These are phyloP conservation scores for Penicillium simplicissimum DNA, from an alignment of 495 filamentous ascomycete species.

Conservation along the genomic window DNA sequence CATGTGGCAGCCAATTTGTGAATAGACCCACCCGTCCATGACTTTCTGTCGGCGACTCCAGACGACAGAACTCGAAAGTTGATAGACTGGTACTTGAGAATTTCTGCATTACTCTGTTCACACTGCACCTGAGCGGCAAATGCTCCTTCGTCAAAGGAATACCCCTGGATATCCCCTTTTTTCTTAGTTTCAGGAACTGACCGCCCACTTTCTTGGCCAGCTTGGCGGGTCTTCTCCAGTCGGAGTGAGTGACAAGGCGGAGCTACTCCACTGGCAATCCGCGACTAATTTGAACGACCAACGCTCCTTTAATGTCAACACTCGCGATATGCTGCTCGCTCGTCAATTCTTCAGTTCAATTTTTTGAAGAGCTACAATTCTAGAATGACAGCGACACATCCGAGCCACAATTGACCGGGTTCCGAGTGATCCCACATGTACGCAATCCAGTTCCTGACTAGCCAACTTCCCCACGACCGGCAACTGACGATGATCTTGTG, in stretches of 20 bases:
- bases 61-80: neutral
- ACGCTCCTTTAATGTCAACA: slow-evolving; percentile 34
- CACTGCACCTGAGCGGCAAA: neutral
- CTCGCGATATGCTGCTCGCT: slow-evolving; percentile 7
- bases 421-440: slow-evolving; percentile 27
- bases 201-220: slow-evolving; percentile 24
- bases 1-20: too few species aligned
- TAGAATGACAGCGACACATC: slow-evolving; percentile 19
- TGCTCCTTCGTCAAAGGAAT: neutral
- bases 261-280: slow-evolving; percentile 34
- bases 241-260: slow-evolving; percentile 24
- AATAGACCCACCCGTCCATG: too few species aligned
- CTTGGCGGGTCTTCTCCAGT: slow-evolving; percentile 36
- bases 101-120: too few species aligned
- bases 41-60: neutral
- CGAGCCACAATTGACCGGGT: slow-evolving; percentile 8
- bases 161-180: slow-evolving; percentile 12
- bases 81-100: neutral
- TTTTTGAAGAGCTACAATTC: neutral
- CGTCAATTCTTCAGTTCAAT: neutral
- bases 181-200: slow-evolving; percentile 13
- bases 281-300: slow-evolving; percentile 25
- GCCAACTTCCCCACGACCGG: slow-evolving; percentile 11
- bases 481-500: slow-evolving; percentile 24
- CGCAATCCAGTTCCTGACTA: slow-evolving; percentile 9